Base-by-base conservation (phyloP, 345 rosid species). In the Chamaenerion angustifolium region DNA sequence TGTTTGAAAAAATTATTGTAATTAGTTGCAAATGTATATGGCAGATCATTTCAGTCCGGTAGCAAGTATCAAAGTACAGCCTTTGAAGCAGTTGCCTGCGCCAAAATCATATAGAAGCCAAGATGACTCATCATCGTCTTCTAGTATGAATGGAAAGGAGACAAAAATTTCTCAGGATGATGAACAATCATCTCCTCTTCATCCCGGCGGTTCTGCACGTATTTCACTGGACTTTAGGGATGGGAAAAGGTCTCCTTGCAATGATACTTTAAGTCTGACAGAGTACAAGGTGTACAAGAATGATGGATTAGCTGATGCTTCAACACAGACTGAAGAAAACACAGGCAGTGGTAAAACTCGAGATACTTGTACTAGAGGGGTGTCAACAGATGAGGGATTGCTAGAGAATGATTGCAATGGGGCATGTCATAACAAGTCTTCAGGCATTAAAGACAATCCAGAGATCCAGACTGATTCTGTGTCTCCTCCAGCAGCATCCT, bases 271-370 rank as follows among this genome's bases (percentile, higher is more conserved):
- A 16, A 77, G 90, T 73, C 77, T 92, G 70, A 77, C 94, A 0
- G 90, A 84, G 68, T 87, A 87, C 60, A 87, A 80, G 62, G 71
- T 80, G 49, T 70, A 59, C 23, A 84, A 74, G 58, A 77, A 61
- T 35, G 90, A 84, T 46, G 83, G 98, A 0, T 68, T 74, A 55
- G 81, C 88, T 0, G 78, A 87, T 79, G 96, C 98, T 41, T 84
- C 98, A 0, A 92, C 98, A 0, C 98, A 92, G 81, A 92, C 98
- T 0, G 95, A 87, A 61, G 94, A 84, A 70, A 76, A 64, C 56
- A 60, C 47, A 0, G 72, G 46, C 55, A 53, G 63, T 35, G 64
- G 66, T 53, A 76, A 65, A 60, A 43, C 71, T 4, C 23, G 60
- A 55, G 90, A 84, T 75, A 87, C 95, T 23, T 77, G 83, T 57